Base-by-base conservation (phyloP, 2,329 filamentous ascomycete genomes). In the Penicillium freii region DNA sequence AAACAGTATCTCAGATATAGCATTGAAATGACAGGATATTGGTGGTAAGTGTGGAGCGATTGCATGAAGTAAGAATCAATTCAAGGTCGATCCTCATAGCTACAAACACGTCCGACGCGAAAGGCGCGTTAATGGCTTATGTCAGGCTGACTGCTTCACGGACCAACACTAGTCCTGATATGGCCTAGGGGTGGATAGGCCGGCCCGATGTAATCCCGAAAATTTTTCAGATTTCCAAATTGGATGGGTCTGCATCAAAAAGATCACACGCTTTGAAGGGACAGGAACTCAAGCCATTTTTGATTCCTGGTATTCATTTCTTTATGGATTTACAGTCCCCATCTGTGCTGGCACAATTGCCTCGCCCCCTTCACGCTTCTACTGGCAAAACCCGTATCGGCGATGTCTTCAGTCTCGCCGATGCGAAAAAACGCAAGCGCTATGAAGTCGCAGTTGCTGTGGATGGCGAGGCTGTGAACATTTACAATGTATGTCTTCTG, bases 391-490 rank as follows among this genome's bases (percentile, higher is more conserved):
- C 73, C 38, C 71, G 71, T 33, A 73, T 78, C 62, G 72, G 74
- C 36, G 74, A 77, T 60, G 83, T 86, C 44, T 80, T 79, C 71
- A 80, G 82, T 63, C 71, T 86, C 54, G 77, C 77, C 57, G 79
- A 80, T 51, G 77, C 80, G 42, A 83, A 80, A 72, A 86, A 84
- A 73, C 80, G 83, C 69, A 86, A 87, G 74, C 77, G 85, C 69
- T 81, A 84, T 65, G 85, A 87, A 67, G 77, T 87, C 51, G 83
- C 78, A 33, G 79, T 84, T 21, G 83, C 79, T 1, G 75, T 86
- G 15, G 84, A 87, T 68, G 84, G 84, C 39, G 83, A 87, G 68
- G 81, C 82, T 31, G 74, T 87, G 49, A 85, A 82, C 61, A 81
- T 87, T 36, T 87, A 87, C 73, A 84, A 85, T 72, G 84, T 87